Conservation (phyloP, 208 protist species). For the Blastocrithidia nonstop region DNA sequence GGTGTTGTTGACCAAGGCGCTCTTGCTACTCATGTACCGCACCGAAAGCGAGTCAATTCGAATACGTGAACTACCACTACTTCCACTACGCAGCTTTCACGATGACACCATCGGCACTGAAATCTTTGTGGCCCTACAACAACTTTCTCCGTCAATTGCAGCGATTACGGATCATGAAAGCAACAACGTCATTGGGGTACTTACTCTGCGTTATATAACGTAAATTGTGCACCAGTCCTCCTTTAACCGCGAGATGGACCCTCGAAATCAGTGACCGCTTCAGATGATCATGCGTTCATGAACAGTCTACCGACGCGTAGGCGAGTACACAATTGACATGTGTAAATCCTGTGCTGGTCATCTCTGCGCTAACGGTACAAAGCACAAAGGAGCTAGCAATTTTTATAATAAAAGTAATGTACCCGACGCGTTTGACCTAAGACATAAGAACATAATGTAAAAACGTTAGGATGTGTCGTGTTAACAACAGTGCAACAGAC, state of each 20-base stretch:
- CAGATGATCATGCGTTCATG: slow-evolving; percentile 35
- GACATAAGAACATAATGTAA: too few relatives aligned
- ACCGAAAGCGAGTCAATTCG: slow-evolving; percentile 12
- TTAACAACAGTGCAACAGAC: too few relatives aligned
- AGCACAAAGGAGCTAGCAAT: too few relatives aligned
- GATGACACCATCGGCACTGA: slow-evolving; percentile 21
- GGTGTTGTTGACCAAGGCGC: slow-evolving; percentile 34
- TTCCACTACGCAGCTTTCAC: slow-evolving; percentile 19
- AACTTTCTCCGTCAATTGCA: slow-evolving; percentile 19
- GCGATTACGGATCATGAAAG: slow-evolving; percentile 12
- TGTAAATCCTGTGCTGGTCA: neutral
- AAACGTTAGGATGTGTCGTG: too few relatives aligned
- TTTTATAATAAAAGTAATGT: too few relatives aligned
- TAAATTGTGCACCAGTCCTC: slow-evolving; percentile 41
- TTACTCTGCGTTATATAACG: slow-evolving; percentile 38
- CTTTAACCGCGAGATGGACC: slow-evolving; percentile 49
- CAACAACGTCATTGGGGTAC: slow-evolving; percentile 18
- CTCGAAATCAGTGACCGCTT: slow-evolving; percentile 17
- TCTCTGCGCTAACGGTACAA: neutral
- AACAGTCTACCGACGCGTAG: slow-evolving; percentile 19
- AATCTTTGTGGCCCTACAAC: slow-evolving; percentile 25
- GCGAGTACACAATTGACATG: slow-evolving; percentile 12
- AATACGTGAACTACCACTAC: slow-evolving; percentile 32
- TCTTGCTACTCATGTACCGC: slow-evolving; percentile 40
- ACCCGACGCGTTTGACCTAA: too few relatives aligned